Percentiles rank a stretch among this genome's conserved stretches.
Evolutionary conservation across 495 filamentous ascomycete genomes (phyloP).

Genomic region (Amniculicola lignicola): DNA sequence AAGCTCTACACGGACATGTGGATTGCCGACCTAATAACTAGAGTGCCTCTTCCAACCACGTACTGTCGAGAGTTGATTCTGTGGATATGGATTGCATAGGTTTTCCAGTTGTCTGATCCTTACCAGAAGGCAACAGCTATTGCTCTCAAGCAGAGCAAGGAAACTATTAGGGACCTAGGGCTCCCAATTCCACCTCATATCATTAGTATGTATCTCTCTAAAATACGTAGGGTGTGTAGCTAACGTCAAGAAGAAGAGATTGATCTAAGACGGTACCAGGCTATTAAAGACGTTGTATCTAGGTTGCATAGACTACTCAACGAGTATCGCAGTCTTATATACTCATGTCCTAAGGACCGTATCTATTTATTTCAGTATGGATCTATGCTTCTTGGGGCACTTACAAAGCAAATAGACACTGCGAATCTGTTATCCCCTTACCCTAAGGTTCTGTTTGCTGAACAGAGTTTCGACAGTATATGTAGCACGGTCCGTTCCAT

Average conservation of each 20-base stretch:
- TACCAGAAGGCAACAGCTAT: conserved; percentile 10
- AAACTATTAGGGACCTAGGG: background rate
- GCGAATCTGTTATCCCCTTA: background rate
- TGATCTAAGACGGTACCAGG: background rate
- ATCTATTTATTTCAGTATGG: background rate
- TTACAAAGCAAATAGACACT: background rate
- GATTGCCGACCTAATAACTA: conserved; percentile 36
- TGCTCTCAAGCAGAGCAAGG: conserved; percentile 5
- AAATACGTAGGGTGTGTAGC: background rate
- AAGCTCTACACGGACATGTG: conserved; percentile 48
- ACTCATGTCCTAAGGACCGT: background rate
- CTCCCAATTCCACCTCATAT: background rate
- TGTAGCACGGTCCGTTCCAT: background rate
- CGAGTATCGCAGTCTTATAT: background rate
- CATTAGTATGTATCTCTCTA: background rate
- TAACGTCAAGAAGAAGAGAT: background rate
- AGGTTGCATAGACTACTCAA: conserved; percentile 1
- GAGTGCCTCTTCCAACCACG: conserved; percentile 10
- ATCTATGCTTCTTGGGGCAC: conserved; percentile 19
- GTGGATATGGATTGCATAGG: conserved; percentile 46
- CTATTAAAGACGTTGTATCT: conserved; percentile 6
- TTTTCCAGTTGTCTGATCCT: conserved; percentile 32
- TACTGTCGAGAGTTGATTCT: conserved; percentile 38
- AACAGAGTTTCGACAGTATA: background rate
- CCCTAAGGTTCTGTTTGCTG: background rate